Percentiles rank a stretch among this genome's conserved stretches.
Conservation (phyloP, 2,329 filamentous ascomycete genomes). For the Elsinoe arachidis region DNA sequence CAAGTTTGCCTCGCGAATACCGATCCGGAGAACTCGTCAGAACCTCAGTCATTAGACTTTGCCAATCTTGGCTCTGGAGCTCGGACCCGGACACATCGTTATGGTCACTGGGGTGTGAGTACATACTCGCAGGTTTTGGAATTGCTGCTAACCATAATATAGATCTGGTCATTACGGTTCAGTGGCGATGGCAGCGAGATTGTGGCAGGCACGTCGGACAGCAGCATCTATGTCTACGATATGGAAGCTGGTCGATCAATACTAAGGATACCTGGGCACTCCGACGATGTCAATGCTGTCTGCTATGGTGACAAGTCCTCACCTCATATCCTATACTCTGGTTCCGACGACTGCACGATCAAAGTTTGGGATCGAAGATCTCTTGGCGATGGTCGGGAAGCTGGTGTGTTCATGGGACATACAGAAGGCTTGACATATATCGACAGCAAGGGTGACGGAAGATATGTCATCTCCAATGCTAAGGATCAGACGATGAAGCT, state of each 20-base stretch:
- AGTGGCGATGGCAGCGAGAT: constrained; percentile 86
- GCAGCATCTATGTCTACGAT: constrained; percentile 81
- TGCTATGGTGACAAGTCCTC: constrained; percentile 85
- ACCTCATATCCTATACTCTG: constrained; percentile 91
- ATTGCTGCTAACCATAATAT: constrained; percentile 14
- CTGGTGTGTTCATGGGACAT: constrained; percentile 57
- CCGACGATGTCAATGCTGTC: constrained; percentile 89
- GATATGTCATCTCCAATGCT: constrained; percentile 86
- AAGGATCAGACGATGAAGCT: constrained; percentile 98
- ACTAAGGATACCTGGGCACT: constrained; percentile 68
- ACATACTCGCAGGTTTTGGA: not conserved
- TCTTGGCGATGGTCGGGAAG: constrained; percentile 53
- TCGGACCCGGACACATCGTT: constrained; percentile 19
- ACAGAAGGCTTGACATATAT: constrained; percentile 59
- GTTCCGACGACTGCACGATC: constrained; percentile 85
- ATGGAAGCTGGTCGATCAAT: constrained; percentile 71
- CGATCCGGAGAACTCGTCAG: constrained; percentile 70
- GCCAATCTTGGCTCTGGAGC: constrained; percentile 39
- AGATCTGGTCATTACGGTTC: constrained; percentile 80
- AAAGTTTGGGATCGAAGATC: constrained; percentile 91
- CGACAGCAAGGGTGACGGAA: constrained; percentile 74
- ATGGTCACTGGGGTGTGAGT: constrained; percentile 38
- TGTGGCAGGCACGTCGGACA: constrained; percentile 74
- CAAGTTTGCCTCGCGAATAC: constrained; percentile 80
- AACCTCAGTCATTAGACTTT: constrained; percentile 73